Conservation (phyloP, 1,284 basidiomycete species). For the Ganoderma leucocontextum region DNA sequence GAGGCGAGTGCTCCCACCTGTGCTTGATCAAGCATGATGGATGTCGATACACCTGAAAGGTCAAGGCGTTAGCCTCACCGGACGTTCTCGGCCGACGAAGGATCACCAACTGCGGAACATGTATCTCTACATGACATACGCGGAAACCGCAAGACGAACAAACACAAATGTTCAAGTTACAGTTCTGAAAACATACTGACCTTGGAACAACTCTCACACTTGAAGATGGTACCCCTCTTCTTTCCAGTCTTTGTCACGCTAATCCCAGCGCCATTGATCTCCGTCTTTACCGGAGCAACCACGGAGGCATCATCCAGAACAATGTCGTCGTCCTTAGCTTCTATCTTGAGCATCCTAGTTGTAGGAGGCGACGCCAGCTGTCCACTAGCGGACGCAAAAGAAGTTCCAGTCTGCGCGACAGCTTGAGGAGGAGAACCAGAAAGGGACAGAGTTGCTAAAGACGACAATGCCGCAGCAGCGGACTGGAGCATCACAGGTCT, state of each 20-base stretch:
- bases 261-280: conserved; percentile 48
- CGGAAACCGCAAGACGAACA: background rate
- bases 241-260: conserved; percentile 49
- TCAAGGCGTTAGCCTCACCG: conserved; percentile 4
- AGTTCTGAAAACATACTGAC: conserved; percentile 46
- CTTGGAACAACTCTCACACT: conserved; percentile 93
- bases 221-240: conserved; percentile 87
- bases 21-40: conserved; percentile 96
- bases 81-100: background rate
- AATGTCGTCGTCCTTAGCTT: conserved; percentile 37
- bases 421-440: conserved; percentile 54
- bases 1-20: conserved; percentile 96
- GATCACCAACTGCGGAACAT: conserved; percentile 1
- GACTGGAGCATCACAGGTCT: conserved; percentile 55
- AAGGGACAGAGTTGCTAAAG: conserved; percentile 58
- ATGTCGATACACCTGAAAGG: conserved; percentile 85
- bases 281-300: conserved; percentile 36
- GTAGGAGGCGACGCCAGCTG: conserved; percentile 23
- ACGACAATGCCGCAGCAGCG: conserved; percentile 55
- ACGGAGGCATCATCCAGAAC: conserved; percentile 30
- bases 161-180: background rate
- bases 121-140: background rate
- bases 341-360: conserved; percentile 34
- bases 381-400: conserved; percentile 39
- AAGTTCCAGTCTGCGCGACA: conserved; percentile 36